Base-by-base conservation (phyloP, 2,329 filamentous ascomycete genomes). In the Sporothrix brunneoviolacea region DNA sequence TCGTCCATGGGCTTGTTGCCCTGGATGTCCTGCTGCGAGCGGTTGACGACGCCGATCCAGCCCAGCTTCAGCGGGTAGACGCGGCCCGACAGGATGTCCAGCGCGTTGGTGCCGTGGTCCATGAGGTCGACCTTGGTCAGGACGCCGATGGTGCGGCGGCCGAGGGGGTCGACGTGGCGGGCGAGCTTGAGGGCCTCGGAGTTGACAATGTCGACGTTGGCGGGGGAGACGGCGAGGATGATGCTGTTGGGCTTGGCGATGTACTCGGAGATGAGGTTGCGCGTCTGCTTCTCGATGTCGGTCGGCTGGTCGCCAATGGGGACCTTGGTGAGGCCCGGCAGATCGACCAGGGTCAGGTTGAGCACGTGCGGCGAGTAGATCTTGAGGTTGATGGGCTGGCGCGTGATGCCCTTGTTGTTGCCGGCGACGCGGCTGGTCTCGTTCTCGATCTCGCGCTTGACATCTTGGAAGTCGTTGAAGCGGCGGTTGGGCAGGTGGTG, bases 301-400 rank as follows among this genome's bases (percentile, higher is more conserved):
- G 57, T 58, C 12, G 61, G 57, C 32, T 61, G 59, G 48, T 63
- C 60, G 33, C 59, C 62, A 19, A 60, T 60, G 41, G 58, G 58
- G 8, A 60, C 86, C 73, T 95, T 95, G 57, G 93, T 98, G 65
- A 98, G 72, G 68, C 93, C 93, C 41, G 93, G 93, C 70, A 98
- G 73, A 78, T 98, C 93, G 63, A 98, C 93, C 52, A 98, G 77
- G 7, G 93, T 98, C 60, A 98, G 77, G 51, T 94, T 98, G 54
- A 98, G 82, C 66, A 98, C 94, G 64, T 98, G 95, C 48, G 93
- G 93, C 47, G 91, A 97, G 80, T 95, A 97, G 71, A 98, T 95
- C 64, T 93, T 84, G 63, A 98, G 77, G 75, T 97, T 97, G 77
- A 98, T 98, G 45, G 93, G 93, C 28, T 88, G 86, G 21, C 93